Base-by-base conservation (phyloP, 1,284 basidiomycete genomes). In the Apiotrichum gamsii region DNA sequence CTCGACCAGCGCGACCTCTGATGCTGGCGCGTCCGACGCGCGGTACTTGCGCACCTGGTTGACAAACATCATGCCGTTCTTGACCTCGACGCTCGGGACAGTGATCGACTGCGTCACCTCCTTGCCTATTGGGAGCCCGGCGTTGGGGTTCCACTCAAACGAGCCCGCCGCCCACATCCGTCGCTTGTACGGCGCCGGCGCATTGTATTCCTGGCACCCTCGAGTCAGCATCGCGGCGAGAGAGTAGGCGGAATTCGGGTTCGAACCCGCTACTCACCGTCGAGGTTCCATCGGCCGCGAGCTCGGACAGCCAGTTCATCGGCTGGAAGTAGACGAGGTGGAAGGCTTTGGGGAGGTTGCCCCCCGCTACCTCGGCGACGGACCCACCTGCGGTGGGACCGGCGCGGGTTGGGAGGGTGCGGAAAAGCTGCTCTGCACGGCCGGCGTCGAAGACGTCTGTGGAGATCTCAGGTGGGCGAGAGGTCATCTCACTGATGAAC, bases 161-260 rank as follows among this genome's bases (percentile, higher is more conserved):
- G 72, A 77, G 0, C 87, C 87, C 18, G 83, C 80, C 1, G 84
- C 86, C 86, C 87, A 90, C 87, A 90, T 90, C 16, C 87, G 76
- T 35, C 84, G 76, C 16, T 78, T 78, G 70, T 85, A 89, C 0
- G 85, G 86, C 35, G 76, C 69, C 0, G 87, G 87, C 3, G 87
- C 61, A 42, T 69, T 72, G 54, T 64, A 67, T 30, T 69, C 67
- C 68, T 72, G 47, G n/a, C n/a, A n/a, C n/a, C n/a, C 23, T 5
- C 16, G 35, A 23, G 42, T 45, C 81, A 47, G 82, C 11, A 28
- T 11, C 8, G 25, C 25, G 8, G 25, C 8, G 25, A 28, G 6
- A 28, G 25, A 11, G 11, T 6, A 11, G 10, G 3, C 37, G 19
- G 20, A 4, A 8, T 38, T 28, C 36, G 13, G 13, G 23, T 24